Percentiles rank a stretch among this genome's conserved stretches.
Evolutionary conservation across 176 grass and related monocot species (phyloP).

Genomic region (Oryza australiensis): DNA sequence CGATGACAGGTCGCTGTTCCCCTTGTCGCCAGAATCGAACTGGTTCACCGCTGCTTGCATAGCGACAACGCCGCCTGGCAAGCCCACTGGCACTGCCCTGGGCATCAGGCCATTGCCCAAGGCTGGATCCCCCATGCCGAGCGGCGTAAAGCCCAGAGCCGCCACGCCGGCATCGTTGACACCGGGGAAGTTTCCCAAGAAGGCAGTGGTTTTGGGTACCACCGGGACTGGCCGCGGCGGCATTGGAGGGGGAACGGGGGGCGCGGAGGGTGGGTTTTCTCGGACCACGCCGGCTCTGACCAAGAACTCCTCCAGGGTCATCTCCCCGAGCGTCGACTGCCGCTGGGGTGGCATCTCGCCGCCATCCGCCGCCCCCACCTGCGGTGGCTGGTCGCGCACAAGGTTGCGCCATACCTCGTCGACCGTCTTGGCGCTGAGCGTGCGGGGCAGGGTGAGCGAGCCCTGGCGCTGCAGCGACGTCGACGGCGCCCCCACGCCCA

Average conservation of each 20-base stretch:
- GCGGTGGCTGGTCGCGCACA: conserved; percentile 44
- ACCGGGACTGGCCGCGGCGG: conserved; percentile 39
- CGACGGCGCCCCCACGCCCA: not conserved
- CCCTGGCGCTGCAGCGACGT: conserved; percentile 64
- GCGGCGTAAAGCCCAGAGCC: conserved; percentile 36
- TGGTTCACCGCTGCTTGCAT: conserved; percentile 34
- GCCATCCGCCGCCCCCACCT: not conserved
- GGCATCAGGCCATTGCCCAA: conserved; percentile 52
- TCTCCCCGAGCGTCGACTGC: conserved; percentile 80
- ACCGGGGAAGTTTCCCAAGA: conserved; percentile 44
- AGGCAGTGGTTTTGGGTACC: conserved; percentile 39
- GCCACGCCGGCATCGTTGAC: conserved; percentile 34
- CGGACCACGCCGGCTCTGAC: conserved; percentile 74
- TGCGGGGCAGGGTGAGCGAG: conserved; percentile 73
- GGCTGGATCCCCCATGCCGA: conserved; percentile 45
- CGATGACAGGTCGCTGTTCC: conserved; percentile 59
- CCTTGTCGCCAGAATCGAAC: conserved; percentile 49
- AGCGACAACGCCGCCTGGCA: conserved; percentile 32
- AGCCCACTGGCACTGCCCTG: conserved; percentile 34
- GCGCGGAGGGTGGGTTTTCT: conserved; percentile 39
- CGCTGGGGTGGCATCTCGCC: conserved; percentile 20
- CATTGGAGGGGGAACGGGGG: conserved; percentile 7
- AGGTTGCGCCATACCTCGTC: conserved; percentile 86
- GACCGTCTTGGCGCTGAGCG: conserved; percentile 81
- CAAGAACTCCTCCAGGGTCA: conserved; percentile 90